phyloP scores from a whole-genome alignment of 225 moss, liverwort and hornwort genomes.

The Polytrichum formosum region DNA sequence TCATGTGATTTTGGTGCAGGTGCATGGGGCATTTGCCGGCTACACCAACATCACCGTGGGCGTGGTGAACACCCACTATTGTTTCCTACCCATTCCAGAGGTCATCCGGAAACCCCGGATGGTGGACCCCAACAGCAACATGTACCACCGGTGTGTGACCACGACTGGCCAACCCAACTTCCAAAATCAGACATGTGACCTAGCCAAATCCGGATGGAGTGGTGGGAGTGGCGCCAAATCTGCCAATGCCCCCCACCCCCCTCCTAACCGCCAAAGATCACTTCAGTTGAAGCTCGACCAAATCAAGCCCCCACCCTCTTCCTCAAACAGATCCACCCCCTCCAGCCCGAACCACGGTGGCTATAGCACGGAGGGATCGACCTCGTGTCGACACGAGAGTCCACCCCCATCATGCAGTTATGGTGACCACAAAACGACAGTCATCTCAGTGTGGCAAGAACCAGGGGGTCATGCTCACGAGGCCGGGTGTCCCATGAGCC shows the following conservation, averaged over 20 bases:
- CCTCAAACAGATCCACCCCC: background rate
- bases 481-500: slow-evolving; percentile 34
- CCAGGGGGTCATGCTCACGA: slow-evolving; percentile 17
- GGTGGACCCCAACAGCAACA: slow-evolving; percentile 88
- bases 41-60: slow-evolving; percentile 89
- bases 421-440: background rate
- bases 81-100: slow-evolving; percentile 75
- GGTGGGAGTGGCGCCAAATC: slow-evolving; percentile 21
- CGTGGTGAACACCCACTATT: slow-evolving; percentile 90
- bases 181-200: slow-evolving; percentile 13
- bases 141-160: slow-evolving; percentile 87
- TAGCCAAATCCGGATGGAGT: slow-evolving; percentile 30
- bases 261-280: slow-evolving; percentile 28
- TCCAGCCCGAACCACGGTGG: background rate
- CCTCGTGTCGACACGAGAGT: background rate
- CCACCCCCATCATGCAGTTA: background rate
- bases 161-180: slow-evolving; percentile 83
- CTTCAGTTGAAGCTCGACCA: slow-evolving; percentile 20
- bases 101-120: slow-evolving; percentile 64
- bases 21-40: slow-evolving; percentile 89
- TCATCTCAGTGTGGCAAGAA: background rate
- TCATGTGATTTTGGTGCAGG: slow-evolving; percentile 26
- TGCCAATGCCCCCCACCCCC: slow-evolving; percentile 34
- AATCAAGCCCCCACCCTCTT: background rate
- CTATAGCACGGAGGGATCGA: too few species aligned